Base-by-base conservation (phyloP, 768 basidiomycete genomes). In the Mycena chlorophos region DNA sequence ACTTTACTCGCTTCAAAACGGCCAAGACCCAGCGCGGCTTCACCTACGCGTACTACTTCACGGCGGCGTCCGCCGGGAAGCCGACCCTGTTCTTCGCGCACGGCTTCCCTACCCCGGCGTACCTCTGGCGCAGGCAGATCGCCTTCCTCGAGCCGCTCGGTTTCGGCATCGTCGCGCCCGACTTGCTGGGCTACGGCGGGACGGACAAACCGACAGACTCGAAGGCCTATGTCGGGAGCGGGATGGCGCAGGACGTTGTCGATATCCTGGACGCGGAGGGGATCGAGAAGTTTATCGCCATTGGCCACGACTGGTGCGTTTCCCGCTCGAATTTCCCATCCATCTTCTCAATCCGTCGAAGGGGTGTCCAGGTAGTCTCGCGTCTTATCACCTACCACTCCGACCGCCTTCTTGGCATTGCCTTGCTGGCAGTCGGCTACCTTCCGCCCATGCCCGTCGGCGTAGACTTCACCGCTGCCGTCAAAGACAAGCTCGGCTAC, bases 121-220 rank as follows among this genome's bases (percentile, higher is more conserved):
- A 65, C 50, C 71, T 73, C 54, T 80, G 78, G 78, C 65, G 64
- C 23, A 61, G 69, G 34, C 74, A 78, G 61, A 67, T 76, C 23
- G 55, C 61, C 6, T 72, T 68, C 56, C 75, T 79, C 64, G 49
- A 63, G 23, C 60, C 56, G 6, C 58, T 65, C 28, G 78, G 78
- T 17, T 80, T 78, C 60, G 73, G 76, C 8, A 56, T 83, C 51
- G 66, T 83, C 46, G 77, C 71, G 1, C 80, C 78, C 1, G 81
- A 83, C 62, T 73, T 78, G 72, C 74, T 84, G 23, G 81, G 81
- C 8, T 82, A 79, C 56, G 82, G 80, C 14, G 73, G 73, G 2
- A 80, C 80, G n/a, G 71, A 71, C 57, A 79, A 79, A 56, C 81
- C 81, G 1, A 49, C 55, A 1, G 74, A 78, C 49, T 53, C 65